Evolutionary conservation across 768 basidiomycete species (phyloP), one percentile per base, ranked within the genome.

Genomic region (Russula sp.): DNA sequence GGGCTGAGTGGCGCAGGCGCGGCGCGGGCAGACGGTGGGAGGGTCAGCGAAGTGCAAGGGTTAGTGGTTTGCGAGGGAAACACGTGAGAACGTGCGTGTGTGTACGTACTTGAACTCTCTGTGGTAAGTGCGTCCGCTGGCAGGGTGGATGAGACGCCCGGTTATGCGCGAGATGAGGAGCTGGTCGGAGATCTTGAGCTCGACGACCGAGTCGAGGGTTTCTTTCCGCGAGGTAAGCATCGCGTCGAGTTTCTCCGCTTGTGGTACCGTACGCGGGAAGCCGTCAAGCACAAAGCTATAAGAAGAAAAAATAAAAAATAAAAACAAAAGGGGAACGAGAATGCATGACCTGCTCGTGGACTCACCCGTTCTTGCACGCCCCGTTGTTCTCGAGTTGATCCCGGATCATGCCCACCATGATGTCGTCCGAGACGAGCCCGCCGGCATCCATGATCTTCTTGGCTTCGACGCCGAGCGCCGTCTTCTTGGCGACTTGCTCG

Each of bases 401-500:
- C 77, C 90, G 89, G 77, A 99, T 98, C 86, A 99, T 98, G 56
- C 86, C 86, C 39, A 99, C 93, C 85, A 99, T 88, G 70, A 98
- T 95, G 60, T 98, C 94, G 72, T 99, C 97, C 47, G 85, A 80
- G 58, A 99, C 94, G 59, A 99, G 84, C n/a, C 88, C 91, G 42
- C 97, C 97, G 25, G 84, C 81, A 73, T 98, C 96, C 90, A 99
- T 97, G 72, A 98, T 86, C 75, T 93, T 94, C 82, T 99, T 98
- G 20, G 97, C 97, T 69, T 90, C 83, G 49, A 88, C 76, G 64
- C 97, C 97, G 45, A 99, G 83, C 46, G 83, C 77, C 5, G 97
- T 97, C 77, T 95, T 88, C 72, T 85, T 74, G 39, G 84, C 71
- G 63, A 99, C 93, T 74, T 99, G 93, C 65, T 93, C 91, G 53